phyloP scores from a whole-genome alignment of 2,329 filamentous ascomycete species.

The Pseudogymnoascus sp. region DNA sequence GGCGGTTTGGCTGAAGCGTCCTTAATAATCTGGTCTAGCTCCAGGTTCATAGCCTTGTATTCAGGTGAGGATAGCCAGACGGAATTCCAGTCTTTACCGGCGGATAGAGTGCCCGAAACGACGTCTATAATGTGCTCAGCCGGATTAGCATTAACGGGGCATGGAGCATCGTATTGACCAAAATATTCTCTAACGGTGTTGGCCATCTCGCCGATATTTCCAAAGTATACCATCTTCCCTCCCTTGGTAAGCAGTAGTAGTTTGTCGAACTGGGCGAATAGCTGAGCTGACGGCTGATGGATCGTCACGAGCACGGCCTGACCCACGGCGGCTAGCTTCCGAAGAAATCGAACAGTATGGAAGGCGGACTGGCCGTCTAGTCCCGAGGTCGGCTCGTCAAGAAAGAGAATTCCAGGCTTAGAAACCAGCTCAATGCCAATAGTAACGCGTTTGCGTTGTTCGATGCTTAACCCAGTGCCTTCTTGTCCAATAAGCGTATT shows the following conservation, averaged over 20 bases:
- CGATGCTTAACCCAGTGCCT: conserved; percentile 55
- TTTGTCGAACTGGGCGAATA: conserved; percentile 53
- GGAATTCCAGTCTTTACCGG: conserved; percentile 58
- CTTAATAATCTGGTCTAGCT: conserved; percentile 58
- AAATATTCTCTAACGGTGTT: conserved; percentile 57
- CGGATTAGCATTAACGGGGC: conserved; percentile 46
- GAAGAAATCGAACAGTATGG: conserved; percentile 56
- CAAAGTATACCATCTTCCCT: conserved; percentile 64
- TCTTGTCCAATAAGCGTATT: conserved; percentile 60
- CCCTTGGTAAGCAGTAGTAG: conserved; percentile 59
- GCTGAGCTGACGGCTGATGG: conserved; percentile 48
- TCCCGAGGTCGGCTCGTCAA: conserved; percentile 56
- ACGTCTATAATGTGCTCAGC: conserved; percentile 38
- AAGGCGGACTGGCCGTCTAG: conserved; percentile 59
- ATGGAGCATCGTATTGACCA: conserved; percentile 49
- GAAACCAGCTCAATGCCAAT: conserved; percentile 55
- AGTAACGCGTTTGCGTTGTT: conserved; percentile 56
- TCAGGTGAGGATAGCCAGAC: conserved; percentile 63
- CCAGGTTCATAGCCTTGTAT: conserved; percentile 47
- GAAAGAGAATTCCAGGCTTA: conserved; percentile 53
- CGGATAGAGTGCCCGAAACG: conserved; percentile 43
- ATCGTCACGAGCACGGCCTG: conserved; percentile 51
- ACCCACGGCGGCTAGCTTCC: conserved; percentile 51
- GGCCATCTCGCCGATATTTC: conserved; percentile 57
- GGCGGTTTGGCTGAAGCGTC: conserved; percentile 44